These are phyloP conservation scores for Clitocybe nebularis DNA, from an alignment of 1,284 basidiomycete genomes.

Conservation along the genomic window DNA sequence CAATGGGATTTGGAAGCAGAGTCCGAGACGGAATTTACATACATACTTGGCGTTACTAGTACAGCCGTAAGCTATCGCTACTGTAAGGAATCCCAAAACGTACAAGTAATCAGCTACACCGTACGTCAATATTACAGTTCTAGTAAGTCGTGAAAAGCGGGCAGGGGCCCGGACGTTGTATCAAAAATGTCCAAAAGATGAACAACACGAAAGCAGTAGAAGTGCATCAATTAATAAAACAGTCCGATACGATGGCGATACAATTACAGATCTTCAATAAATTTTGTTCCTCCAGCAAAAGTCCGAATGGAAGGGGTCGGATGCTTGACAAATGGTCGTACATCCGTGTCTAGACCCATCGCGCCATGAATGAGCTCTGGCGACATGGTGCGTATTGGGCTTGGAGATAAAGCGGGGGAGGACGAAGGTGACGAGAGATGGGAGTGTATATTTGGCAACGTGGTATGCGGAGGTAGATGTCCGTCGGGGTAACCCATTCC, in stretches of 20 bases:
- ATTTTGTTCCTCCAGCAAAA: slow-evolving; percentile 39
- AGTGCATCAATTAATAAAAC: no score
- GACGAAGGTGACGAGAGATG: slow-evolving; percentile 22
- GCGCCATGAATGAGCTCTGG: slow-evolving; percentile 12
- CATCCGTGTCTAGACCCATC: slow-evolving; percentile 20
- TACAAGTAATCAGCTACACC: no score
- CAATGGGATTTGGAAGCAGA: no score
- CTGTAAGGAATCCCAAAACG: no score
- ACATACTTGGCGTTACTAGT: no score
- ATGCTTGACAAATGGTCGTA: slow-evolving; percentile 28
- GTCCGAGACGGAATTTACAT: no score
- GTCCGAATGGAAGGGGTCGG: slow-evolving; percentile 34
- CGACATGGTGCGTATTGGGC: slow-evolving; percentile 10
- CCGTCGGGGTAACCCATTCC: slow-evolving; percentile 20
- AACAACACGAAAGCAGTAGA: no score
- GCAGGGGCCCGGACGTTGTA: not conserved
- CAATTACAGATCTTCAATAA: slow-evolving; percentile 33
- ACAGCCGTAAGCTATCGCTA: no score
- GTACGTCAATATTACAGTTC: no score
- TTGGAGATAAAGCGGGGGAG: slow-evolving; percentile 21
- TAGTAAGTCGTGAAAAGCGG: no score
- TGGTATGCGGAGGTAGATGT: slow-evolving; percentile 17
- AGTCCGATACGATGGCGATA: not conserved
- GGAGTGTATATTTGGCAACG: slow-evolving; percentile 25
- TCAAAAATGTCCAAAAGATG: not conserved